Conservation (phyloP, 1,139 yeast genomes). For the Cylindricascospora bacillispora region DNA sequence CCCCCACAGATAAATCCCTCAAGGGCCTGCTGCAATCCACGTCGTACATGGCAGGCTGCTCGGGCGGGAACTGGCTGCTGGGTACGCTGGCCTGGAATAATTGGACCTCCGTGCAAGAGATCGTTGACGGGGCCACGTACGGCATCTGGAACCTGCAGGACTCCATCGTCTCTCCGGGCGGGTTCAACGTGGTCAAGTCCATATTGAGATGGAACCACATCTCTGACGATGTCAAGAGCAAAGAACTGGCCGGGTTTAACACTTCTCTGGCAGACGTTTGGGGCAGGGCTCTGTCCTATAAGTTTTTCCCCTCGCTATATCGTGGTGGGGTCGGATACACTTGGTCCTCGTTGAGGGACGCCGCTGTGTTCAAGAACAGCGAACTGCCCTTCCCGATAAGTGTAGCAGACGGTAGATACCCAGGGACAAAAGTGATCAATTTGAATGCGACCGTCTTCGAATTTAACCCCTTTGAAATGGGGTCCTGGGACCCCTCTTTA, state of each 20-base stretch:
- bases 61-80: conserved; percentile 83
- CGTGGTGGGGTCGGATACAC: conserved; percentile 50
- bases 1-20: conserved; percentile 46
- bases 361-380: conserved; percentile 36
- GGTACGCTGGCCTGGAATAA: conserved; percentile 66
- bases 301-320: conserved; percentile 42
- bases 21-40: conserved; percentile 70
- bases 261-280: conserved; percentile 64
- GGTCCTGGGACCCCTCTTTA: conserved; percentile 74
- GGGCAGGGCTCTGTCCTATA: conserved; percentile 64
- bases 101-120: conserved; percentile 57
- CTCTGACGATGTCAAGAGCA: conserved; percentile 28
- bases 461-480: conserved; percentile 67
- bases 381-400: conserved; percentile 75
- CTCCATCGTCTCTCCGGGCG: conserved; percentile 49
- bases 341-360: conserved; percentile 41
- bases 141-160: conserved; percentile 59
- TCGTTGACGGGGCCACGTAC: conserved; percentile 31
- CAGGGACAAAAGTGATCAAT: conserved; percentile 40
- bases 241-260: conserved; percentile 55
- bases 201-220: conserved; percentile 37
- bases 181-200: conserved; percentile 45
- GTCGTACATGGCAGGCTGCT: conserved; percentile 65
- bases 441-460: conserved; percentile 64
- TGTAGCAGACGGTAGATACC: conserved; percentile 64